Conservation (phyloP, 345 rosid genomes). For the Rhodamnia argentea region DNA sequence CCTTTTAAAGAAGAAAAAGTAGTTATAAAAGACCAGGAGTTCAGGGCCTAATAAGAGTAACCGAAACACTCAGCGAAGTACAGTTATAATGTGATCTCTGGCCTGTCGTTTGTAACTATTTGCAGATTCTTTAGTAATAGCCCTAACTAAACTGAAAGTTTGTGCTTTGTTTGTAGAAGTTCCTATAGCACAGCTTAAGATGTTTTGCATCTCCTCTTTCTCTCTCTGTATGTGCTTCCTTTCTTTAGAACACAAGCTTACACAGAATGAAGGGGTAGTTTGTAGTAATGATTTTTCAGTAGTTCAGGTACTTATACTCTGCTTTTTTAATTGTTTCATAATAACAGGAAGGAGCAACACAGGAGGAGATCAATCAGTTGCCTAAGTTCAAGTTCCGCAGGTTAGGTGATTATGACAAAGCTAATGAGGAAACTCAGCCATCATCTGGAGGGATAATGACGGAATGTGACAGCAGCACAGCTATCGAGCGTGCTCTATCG, state of each 20-base stretch:
- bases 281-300: background rate
- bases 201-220: background rate
- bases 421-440: constrained; percentile 36
- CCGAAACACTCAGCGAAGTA: background rate
- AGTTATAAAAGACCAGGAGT: background rate
- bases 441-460: constrained; percentile 61
- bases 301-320: background rate
- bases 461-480: constrained; percentile 39
- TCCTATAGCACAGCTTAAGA: background rate
- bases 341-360: constrained; percentile 80
- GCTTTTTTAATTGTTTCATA: background rate
- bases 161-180: background rate
- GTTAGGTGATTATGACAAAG: constrained; percentile 30
- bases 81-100: background rate
- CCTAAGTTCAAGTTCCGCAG: constrained; percentile 51
- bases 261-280: background rate
- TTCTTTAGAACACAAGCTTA: background rate
- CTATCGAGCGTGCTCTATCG: constrained; percentile 42
- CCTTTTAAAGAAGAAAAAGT: background rate
- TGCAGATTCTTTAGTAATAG: background rate
- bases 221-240: background rate
- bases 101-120: background rate
- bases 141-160: background rate
- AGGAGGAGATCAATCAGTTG: constrained; percentile 58
- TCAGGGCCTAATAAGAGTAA: background rate